Base-by-base conservation (phyloP, 352 stramenopile species). In the Phytopythium ostracodes region DNA sequence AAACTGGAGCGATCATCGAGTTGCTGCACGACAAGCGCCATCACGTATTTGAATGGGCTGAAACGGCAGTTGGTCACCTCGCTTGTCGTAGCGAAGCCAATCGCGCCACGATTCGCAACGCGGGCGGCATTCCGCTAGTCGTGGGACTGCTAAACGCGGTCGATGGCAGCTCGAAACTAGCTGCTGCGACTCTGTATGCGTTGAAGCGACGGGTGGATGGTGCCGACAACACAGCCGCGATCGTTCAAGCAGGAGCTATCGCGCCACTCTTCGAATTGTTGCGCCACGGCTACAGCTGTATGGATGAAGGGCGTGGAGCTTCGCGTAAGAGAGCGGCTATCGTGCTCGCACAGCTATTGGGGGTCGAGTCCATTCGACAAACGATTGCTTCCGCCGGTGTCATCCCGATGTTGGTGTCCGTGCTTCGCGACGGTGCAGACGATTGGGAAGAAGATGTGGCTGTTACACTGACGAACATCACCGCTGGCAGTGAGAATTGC, bases 401-500 rank as follows among this genome's bases (percentile, higher is more conserved):
- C 10, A 15, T 40, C 2, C 49, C 49, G 14, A 40, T 15, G 6
- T 35, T 55, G 49, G 40, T 55, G 49, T 0, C 25, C 2, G 40
- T 55, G 49, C 25, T 55, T 11, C 27, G 15, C 25, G 7, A 24
- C n/a, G 49, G 27, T 1, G 15, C 12, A 9, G 49, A 55, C 49
- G 18, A 8, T 0, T 25, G n/a, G 10, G 46, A 58, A 25, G 33
- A 5, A 20, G 31, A 18, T 0, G 52, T n/a, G 17, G n/a, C 33
- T 14, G 31, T 11, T n/a, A 20, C 52, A n/a, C 46, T 58, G 52
- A 46, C n/a, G 31, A 58, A 31, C 52, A 20, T 57, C 5, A 57
- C 51, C 15, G 17, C 51, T 29, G 31, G 31, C 22, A 8, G 31
- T 3, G 31, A 44, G 1, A 17, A 58, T 20, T 42, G 33, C 31